phyloP scores from a whole-genome alignment of 805 yeast genomes.

The Myxozyma vanderwaltii region DNA sequence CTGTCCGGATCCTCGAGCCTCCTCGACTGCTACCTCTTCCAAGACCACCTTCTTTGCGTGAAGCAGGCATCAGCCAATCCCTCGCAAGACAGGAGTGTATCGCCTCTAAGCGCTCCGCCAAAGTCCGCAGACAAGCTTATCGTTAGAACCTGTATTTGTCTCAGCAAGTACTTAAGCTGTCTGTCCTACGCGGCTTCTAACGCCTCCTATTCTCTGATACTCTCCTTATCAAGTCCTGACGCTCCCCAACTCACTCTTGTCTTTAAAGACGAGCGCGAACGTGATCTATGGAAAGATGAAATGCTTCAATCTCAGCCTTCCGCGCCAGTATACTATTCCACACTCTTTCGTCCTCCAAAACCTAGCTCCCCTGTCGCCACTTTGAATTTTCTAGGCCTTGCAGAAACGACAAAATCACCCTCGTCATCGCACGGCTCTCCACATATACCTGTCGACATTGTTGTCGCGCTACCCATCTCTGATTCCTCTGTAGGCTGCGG shows the following conservation, averaged over 20 bases:
- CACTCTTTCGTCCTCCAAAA: background rate
- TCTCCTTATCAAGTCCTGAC: constrained; percentile 1
- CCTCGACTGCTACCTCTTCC: constrained; percentile 24
- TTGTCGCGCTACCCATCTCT: constrained; percentile 18
- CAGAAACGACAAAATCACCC: background rate
- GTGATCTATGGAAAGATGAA: constrained; percentile 12
- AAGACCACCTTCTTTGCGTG: constrained; percentile 19
- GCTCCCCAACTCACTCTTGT: constrained; percentile 3
- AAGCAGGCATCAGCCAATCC: constrained; percentile 3
- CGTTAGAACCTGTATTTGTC: constrained; percentile 8
- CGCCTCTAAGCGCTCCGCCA: background rate
- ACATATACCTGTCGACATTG: constrained; percentile 23
- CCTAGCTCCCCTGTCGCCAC: background rate
- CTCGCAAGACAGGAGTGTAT: background rate
- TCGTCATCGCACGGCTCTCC: background rate
- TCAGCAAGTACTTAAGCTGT: constrained; percentile 14
- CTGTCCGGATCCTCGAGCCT: constrained; percentile 1
- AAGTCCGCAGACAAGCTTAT: background rate
- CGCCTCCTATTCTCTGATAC: background rate
- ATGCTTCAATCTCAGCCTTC: background rate
- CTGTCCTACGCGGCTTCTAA: background rate
- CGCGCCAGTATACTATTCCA: background rate
- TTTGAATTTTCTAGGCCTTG: background rate
- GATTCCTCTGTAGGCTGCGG: background rate
- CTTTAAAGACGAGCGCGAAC: constrained; percentile 12